Base-by-base conservation (phyloP, 2,329 filamentous ascomycete species). In the Alternaria longipes region DNA sequence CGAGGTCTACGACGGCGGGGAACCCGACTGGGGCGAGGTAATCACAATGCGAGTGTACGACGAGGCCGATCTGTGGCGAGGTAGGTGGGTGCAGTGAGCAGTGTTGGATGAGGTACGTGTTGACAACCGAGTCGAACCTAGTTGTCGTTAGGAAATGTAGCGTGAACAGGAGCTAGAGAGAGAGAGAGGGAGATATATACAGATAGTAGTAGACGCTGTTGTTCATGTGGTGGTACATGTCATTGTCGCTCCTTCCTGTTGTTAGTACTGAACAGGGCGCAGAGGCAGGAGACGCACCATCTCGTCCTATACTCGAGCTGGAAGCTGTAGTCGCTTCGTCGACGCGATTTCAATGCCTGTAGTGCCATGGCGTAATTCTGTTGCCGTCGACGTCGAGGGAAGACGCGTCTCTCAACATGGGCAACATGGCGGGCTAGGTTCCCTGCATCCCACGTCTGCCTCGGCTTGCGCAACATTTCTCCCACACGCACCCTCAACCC, bases 151-250 rank as follows among this genome's bases (percentile, higher is more conserved):
- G 62, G n/a, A 9, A 18, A 12, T 22, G 14, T 18, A 11, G 28
- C 18, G 16, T n/a, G 16, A 11, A 32, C 6, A 28, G 45, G 38
- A n/a, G 24, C n/a, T 52, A 18, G 52, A 14, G 18, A 68, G 83
- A 75, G 34, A 16, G 18, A 68, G 83, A 75, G 34, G 16, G 20
- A n/a, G 50, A 14, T 18, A 68, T 83, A 75, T 78, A 89, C 85
- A 96, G 85, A 64, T 91, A 90, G 71, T 91, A 91, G 80, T 97
- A 97, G 55, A 95, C 85, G 41, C 89, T 91, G 76, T 97, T 97
- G 81, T 97, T 97, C 84, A 97, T 88, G 77, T 98, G 94, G 62
- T 92, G 86, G 79, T 95, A 97, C 91, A 96, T 95, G 81, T 97
- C 93, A 76, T 97, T 97, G 80, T 97, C 93, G 77, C 88, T 89